Evolutionary conservation across 768 basidiomycete genomes (phyloP).

Genomic region (Chalciporus piperatus): DNA sequence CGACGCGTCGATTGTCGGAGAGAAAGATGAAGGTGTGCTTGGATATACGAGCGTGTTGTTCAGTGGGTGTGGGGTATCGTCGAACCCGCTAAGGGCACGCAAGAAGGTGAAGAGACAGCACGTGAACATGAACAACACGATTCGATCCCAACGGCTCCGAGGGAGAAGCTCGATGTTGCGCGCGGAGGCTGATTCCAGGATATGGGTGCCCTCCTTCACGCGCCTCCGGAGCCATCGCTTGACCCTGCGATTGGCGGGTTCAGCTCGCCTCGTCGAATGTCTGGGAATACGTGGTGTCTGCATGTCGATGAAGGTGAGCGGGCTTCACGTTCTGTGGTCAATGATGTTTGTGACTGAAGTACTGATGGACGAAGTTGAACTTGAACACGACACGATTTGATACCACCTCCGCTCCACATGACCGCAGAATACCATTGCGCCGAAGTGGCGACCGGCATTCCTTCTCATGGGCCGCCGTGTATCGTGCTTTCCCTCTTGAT

Average conservation of each 20-base stretch:
- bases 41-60: slow-evolving; percentile 1
- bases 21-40: background rate
- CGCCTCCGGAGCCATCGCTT: background rate
- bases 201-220: background rate
- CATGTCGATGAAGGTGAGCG: slow-evolving; percentile 14
- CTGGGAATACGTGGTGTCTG: background rate
- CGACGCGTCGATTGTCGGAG: background rate
- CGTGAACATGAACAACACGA: slow-evolving; percentile 23
- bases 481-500: background rate
- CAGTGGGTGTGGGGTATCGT: background rate
- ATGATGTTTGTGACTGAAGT: background rate
- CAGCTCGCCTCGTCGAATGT: background rate
- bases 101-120: slow-evolving; percentile 26
- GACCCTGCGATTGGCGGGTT: background rate
- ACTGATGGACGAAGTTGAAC: background rate
- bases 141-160: slow-evolving; percentile 18
- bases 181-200: background rate
- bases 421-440: background rate
- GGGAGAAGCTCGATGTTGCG: slow-evolving; percentile 6
- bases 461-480: background rate
- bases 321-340: background rate
- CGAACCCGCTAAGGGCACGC: slow-evolving; percentile 25
- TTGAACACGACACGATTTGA: background rate
- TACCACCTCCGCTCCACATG: background rate
- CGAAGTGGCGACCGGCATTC: background rate